These are phyloP conservation scores for Ampelocalamus luodianensis DNA, from an alignment of 176 grass and related monocot genomes.

Conservation along the genomic window DNA sequence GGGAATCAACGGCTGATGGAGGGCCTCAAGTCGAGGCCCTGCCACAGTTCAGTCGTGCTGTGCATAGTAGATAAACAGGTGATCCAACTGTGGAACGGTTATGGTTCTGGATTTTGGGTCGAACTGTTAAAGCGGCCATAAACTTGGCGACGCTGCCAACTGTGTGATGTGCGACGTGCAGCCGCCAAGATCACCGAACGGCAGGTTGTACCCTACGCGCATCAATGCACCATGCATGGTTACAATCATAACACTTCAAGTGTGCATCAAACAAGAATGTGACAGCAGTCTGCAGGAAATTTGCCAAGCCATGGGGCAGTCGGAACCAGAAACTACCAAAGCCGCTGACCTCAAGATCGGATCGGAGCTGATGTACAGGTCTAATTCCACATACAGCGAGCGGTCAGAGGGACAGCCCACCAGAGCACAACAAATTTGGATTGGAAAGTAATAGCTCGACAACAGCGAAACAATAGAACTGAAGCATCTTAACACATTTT, in stretches of 20 bases:
- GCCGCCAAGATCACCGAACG: constrained; percentile 7
- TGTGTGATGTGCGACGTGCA: background rate
- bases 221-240: background rate
- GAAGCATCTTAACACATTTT: background rate
- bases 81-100: background rate
- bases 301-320: background rate
- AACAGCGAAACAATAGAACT: background rate
- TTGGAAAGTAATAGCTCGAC: background rate
- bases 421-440: background rate
- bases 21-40: no score
- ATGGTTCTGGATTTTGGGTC: background rate
- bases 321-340: constrained; percentile 20
- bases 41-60: no score
- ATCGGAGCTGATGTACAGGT: background rate
- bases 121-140: background rate
- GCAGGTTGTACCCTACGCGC: background rate
- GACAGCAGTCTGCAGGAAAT: background rate
- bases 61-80: no score
- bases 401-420: background rate
- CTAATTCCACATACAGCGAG: background rate
- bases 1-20: no score
- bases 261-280: background rate
- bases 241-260: background rate
- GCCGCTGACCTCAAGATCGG: background rate
- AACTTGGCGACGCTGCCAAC: constrained; percentile 18